Percentiles rank a stretch among this genome's conserved stretches.
These are phyloP conservation scores for Metschnikowia santaceciliae DNA, from an alignment of 805 yeast species.

Conservation along the genomic window DNA sequence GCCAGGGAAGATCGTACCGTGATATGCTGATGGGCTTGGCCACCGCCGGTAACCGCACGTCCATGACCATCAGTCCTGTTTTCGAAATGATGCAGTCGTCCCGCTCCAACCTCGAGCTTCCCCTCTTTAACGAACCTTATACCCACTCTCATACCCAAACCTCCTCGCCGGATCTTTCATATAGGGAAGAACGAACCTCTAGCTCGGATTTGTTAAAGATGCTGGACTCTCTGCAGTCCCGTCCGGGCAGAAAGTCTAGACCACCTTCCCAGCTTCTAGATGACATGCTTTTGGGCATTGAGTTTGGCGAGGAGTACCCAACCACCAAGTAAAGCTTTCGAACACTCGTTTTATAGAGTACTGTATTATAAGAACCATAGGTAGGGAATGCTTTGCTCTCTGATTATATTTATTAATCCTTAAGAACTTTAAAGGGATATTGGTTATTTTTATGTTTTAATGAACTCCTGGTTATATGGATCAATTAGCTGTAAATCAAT, in stretches of 20 bases:
- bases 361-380: constrained; percentile 1
- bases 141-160: neutral
- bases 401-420: too few species aligned
- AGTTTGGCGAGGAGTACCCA: constrained; percentile 9
- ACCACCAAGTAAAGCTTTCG: neutral
- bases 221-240: neutral
- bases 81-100: constrained; percentile 29
- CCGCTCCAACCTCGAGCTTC: constrained; percentile 13
- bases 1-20: constrained; percentile 21
- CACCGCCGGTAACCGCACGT: constrained; percentile 26
- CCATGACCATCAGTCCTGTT: constrained; percentile 54
- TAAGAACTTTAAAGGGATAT: too few species aligned
- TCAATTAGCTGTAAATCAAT: too few species aligned
- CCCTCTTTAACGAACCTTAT: constrained; percentile 8
- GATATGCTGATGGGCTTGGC: constrained; percentile 19
- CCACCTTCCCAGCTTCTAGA: constrained; percentile 52
- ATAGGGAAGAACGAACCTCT: neutral
- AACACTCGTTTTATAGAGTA: neutral
- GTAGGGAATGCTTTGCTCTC: too few species aligned
- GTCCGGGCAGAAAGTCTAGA: constrained; percentile 21
- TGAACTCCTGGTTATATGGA: too few species aligned
- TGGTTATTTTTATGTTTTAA: too few species aligned
- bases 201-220: constrained; percentile 7
- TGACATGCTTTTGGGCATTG: constrained; percentile 33
- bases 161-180: neutral